Percentiles rank a stretch among this genome's conserved stretches.
Conservation (phyloP, 208 protist species). For the Porcisia deanei region DNA sequence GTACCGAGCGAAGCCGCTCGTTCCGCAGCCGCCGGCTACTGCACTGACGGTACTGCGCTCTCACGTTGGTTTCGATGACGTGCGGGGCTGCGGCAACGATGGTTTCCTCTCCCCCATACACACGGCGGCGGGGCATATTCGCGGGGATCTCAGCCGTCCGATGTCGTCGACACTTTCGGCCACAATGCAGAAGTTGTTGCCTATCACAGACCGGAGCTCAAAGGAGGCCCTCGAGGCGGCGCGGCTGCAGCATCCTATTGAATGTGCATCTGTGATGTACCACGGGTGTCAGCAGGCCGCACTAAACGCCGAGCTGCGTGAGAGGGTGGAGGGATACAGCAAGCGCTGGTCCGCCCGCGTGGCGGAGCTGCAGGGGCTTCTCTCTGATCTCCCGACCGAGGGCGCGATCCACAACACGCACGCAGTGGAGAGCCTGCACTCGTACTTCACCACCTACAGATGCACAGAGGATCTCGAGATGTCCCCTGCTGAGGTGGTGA, state of each 20-base stretch:
- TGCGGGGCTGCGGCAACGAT: slow-evolving; percentile 7
- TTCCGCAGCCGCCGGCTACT: slow-evolving; percentile 44
- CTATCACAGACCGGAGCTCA: slow-evolving; percentile 17
- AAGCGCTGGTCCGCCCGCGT: slow-evolving; percentile 51
- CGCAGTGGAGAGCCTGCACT: slow-evolving; percentile 40
- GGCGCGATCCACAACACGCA: slow-evolving; percentile 34
- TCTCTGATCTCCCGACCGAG: slow-evolving; percentile 49
- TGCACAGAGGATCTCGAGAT: slow-evolving; percentile 61
- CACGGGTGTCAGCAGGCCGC: slow-evolving; percentile 80
- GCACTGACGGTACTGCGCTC: slow-evolving; percentile 62
- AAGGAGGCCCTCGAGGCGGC: slow-evolving; percentile 34
- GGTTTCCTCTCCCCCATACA: slow-evolving; percentile 5
- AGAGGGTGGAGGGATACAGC: slow-evolving; percentile 55
- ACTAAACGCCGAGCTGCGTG: slow-evolving; percentile 76
- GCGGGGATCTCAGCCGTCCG: neutral
- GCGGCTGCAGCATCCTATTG: slow-evolving; percentile 50
- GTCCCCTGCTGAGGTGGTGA: slow-evolving; percentile 38
- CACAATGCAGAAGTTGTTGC: slow-evolving; percentile 19
- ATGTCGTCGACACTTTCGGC: neutral
- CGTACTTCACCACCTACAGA: slow-evolving; percentile 56
- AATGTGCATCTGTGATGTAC: slow-evolving; percentile 49
- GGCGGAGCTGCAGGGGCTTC: slow-evolving; percentile 34
- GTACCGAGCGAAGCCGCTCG: slow-evolving; percentile 59
- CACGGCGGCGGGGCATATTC: slow-evolving; percentile 9
- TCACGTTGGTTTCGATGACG: slow-evolving; percentile 59